phyloP scores from a whole-genome alignment of 768 basidiomycete species.

The Lyophyllum atratum region DNA sequence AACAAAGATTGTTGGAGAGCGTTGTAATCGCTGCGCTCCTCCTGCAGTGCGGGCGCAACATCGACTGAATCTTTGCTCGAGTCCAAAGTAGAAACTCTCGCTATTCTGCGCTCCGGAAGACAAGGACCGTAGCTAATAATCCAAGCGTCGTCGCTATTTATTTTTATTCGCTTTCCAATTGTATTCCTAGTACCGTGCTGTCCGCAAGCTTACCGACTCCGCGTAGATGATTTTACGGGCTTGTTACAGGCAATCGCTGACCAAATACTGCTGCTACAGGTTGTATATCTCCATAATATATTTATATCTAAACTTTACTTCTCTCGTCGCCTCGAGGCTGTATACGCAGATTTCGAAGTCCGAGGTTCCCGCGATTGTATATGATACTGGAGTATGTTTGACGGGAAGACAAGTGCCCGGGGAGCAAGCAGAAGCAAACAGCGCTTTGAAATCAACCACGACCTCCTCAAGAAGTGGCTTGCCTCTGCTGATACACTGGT shows the following conservation, averaged over 20 bases:
- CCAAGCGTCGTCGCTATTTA: not conserved
- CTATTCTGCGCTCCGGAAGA: not conserved
- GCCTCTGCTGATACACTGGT: not conserved
- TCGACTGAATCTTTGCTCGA: slow-evolving; percentile 43
- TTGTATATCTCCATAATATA: not conserved
- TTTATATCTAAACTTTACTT: not conserved
- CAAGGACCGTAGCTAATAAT: not conserved
- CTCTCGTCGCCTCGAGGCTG: too few relatives aligned
- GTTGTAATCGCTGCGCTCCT: slow-evolving; percentile 53
- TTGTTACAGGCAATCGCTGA: too few relatives aligned
- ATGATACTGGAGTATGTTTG: too few relatives aligned
- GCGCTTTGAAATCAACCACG: not conserved
- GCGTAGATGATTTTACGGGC: not conserved
- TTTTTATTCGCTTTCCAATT: not conserved
- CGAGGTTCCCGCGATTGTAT: not conserved
- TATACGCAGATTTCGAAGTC: too few relatives aligned
- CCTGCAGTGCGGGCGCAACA: slow-evolving; percentile 61
- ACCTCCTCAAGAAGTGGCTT: not conserved
- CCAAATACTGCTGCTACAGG: not conserved
- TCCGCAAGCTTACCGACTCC: not conserved
- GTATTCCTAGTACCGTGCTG: not conserved
- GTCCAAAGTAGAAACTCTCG: not conserved
- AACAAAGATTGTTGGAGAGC: slow-evolving; percentile 53
- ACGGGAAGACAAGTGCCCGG: not conserved
- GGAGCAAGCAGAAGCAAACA: not conserved